A percentile compares a stretch with the other conserved stretches of the same genome.
Conservation (phyloP, 148 eudicot species). For the Diospyros kaki region DNA sequence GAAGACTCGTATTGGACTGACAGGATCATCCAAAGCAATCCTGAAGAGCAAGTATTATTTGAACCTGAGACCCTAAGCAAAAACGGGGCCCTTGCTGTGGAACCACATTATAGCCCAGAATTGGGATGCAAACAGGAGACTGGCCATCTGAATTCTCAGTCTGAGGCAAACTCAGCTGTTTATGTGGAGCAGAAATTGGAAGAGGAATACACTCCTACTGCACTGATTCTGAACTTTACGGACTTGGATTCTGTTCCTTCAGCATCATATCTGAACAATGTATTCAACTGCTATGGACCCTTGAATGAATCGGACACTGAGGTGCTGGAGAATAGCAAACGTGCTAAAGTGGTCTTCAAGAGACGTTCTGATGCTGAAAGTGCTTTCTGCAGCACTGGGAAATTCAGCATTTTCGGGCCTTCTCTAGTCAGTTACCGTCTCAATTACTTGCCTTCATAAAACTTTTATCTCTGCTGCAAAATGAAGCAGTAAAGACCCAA, state of each 20-base stretch:
- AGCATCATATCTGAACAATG: slow-evolving; percentile 39
- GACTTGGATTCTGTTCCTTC: slow-evolving; percentile 60
- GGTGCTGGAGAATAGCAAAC: slow-evolving; percentile 39
- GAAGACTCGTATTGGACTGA: slow-evolving; percentile 34
- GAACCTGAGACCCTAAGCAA: slow-evolving; percentile 15
- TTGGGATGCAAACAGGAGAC: slow-evolving; percentile 11
- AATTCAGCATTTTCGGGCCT: slow-evolving; percentile 57
- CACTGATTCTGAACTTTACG: slow-evolving; percentile 47
- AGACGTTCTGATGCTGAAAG: slow-evolving; percentile 61
- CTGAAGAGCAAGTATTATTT: slow-evolving; percentile 20
- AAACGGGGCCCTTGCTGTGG: slow-evolving; percentile 3
- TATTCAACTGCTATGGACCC: slow-evolving; percentile 51
- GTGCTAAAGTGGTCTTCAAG: slow-evolving; percentile 65
- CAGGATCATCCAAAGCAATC: slow-evolving; percentile 16
- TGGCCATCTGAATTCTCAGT: slow-evolving; percentile 9
- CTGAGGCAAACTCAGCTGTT: slow-evolving; percentile 15
- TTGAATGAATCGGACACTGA: slow-evolving; percentile 47
- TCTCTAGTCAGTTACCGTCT: slow-evolving; percentile 59
- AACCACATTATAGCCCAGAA: neutral
- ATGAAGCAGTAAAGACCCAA: slow-evolving; percentile 22
- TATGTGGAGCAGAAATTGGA: slow-evolving; percentile 17
- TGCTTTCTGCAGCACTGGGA: slow-evolving; percentile 65
- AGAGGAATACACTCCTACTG: slow-evolving; percentile 44
- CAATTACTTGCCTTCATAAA: slow-evolving; percentile 26
- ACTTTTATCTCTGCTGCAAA: slow-evolving; percentile 13